A percentile compares a stretch with the other conserved stretches of the same genome.
These are phyloP conservation scores for Botrytis elliptica DNA, from an alignment of 2,329 filamentous ascomycete species.

Conservation along the genomic window DNA sequence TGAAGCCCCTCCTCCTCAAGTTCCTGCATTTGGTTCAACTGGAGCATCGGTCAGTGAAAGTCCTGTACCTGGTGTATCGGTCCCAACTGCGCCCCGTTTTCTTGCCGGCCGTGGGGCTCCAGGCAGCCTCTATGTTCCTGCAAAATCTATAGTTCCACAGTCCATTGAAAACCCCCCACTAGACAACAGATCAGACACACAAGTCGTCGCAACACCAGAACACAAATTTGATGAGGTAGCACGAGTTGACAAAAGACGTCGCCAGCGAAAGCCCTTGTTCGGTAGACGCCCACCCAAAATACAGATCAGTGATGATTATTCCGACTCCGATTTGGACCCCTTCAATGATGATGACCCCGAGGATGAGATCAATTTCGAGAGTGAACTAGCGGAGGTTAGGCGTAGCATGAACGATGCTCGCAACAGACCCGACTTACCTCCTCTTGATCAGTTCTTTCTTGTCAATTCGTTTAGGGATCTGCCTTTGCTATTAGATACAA, in stretches of 20 bases:
- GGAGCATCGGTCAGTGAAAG: constrained; percentile 20
- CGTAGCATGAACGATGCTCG: constrained; percentile 28
- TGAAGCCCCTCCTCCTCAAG: constrained; percentile 48
- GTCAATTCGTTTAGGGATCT: constrained; percentile 28
- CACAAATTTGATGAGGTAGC: constrained; percentile 1
- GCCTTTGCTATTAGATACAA: constrained; percentile 12
- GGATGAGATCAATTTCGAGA: constrained; percentile 37
- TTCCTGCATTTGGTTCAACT: constrained; percentile 53
- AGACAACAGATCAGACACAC: neutral
- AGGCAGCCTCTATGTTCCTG: constrained; percentile 4
- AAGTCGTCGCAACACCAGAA: neutral
- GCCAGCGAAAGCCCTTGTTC: constrained; percentile 27
- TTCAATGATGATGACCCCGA: constrained; percentile 36
- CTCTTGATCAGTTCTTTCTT: constrained; percentile 22
- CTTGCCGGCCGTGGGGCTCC: constrained; percentile 15
- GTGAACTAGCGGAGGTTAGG: constrained; percentile 35
- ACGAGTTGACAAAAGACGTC: constrained; percentile 2
- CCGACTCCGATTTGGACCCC: constrained; percentile 37
- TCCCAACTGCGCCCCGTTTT: constrained; percentile 34
- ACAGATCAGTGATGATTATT: constrained; percentile 23
- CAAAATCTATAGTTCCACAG: neutral
- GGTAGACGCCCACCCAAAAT: constrained; percentile 27
- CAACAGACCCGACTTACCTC: constrained; percentile 29
- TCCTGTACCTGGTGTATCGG: constrained; percentile 32
- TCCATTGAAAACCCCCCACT: neutral